Evolutionary conservation across 2,329 filamentous ascomycete genomes (phyloP), one percentile per base, ranked within the genome.

Genomic region (Raffaelea deltoideospora): DNA sequence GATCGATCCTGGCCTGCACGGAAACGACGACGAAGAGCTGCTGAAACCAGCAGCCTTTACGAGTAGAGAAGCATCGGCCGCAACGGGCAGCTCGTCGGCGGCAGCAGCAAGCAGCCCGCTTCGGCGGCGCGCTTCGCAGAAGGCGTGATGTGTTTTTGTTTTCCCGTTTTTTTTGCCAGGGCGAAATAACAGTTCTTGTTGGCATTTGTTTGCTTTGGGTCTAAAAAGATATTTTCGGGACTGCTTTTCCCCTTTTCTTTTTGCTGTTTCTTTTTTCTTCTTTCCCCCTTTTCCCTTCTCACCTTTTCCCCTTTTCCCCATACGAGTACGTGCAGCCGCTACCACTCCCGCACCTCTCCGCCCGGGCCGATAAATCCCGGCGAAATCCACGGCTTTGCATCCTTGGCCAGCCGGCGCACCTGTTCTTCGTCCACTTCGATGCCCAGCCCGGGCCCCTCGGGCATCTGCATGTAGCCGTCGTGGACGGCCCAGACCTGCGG

Each of bases 341-440:
- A 77, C 72, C 72, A 76, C 50, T 77, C 73, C 29, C 71, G 52
- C 34, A 76, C 63, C 32, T 61, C 58, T 1, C 71, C 70, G 47
- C 73, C 72, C 0, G 65, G 65, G 0, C 72, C 72, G 45, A 64
- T 65, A 43, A 78, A 76, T 13, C 65, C 68, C 37, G 68, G 69
- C 33, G 55, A 58, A 32, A 61, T 49, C 72, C 72, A 77, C 9
- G 70, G 62, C 42, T 61, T 55, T 1, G 68, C 62, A 33, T 61
- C 59, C 42, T 55, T 52, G 4, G 65, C 33, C 32, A 76, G 59
- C 37, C 60, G 62, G 38, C 74, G 61, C 19, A 81, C 66, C 50
- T 65, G 55, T 31, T 70, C 72, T 54, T 80, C 76, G 48, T 81
- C 69, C 35, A 74, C 57, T 42, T 79, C 71, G 47, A 79, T 75